A percentile compares a stretch with the other conserved stretches of the same genome.
phyloP scores from a whole-genome alignment of 2,329 filamentous ascomycete species.

The Fusarium torreyae region DNA sequence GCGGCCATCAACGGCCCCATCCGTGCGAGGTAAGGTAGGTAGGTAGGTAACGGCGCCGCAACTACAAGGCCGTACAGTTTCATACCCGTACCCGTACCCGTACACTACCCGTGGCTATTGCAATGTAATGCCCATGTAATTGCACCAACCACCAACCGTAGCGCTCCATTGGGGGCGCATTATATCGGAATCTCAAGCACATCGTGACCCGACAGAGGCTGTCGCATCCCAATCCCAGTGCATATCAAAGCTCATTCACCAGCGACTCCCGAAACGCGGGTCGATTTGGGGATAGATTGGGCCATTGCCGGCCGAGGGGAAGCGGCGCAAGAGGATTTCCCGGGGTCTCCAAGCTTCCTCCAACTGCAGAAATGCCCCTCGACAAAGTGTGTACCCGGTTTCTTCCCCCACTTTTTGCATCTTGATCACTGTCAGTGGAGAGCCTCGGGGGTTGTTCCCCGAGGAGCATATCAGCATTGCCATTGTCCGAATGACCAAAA shows the following conservation, averaged over 20 bases:
- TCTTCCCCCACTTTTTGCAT: conserved; percentile 47
- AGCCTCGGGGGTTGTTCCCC: conserved; percentile 29
- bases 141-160: conserved; percentile 38
- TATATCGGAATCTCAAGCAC: conserved; percentile 43
- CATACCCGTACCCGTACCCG: too few species aligned
- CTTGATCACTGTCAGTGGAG: conserved; percentile 25
- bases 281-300: conserved; percentile 35
- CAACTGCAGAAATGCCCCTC: conserved; percentile 24
- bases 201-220: conserved; percentile 42
- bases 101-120: neutral
- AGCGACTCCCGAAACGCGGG: conserved; percentile 33
- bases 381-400: conserved; percentile 39
- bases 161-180: conserved; percentile 32
- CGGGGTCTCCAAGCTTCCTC: conserved; percentile 45
- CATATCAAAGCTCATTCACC: neutral
- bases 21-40: conserved; percentile 4
- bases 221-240: conserved; percentile 9
- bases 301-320: conserved; percentile 50
- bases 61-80: conserved; percentile 37
- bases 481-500: neutral
- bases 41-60: conserved; percentile 17
- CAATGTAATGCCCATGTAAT: conserved; percentile 20
- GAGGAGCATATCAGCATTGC: conserved; percentile 21
- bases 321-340: conserved; percentile 56
- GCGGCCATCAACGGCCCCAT: conserved; percentile 41